phyloP scores from a whole-genome alignment of 805 yeast species.

The Pichia nakasei region DNA sequence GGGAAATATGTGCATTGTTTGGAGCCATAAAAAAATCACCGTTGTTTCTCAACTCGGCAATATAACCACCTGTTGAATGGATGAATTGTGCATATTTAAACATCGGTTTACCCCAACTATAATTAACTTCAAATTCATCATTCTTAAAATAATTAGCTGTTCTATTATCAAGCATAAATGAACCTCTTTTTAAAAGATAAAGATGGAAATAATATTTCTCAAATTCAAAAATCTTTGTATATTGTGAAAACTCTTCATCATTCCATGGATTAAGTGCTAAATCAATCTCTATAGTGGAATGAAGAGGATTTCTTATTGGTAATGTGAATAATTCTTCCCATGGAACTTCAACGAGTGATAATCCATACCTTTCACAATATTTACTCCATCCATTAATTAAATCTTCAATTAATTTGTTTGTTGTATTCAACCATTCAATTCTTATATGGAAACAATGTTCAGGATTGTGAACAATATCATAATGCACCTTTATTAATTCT shows the following conservation, averaged over 20 bases:
- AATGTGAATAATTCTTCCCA: slow-evolving; percentile 78
- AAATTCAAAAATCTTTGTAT: slow-evolving; percentile 32
- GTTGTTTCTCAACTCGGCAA: slow-evolving; percentile 75
- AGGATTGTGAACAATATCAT: slow-evolving; percentile 88
- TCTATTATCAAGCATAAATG: slow-evolving; percentile 74
- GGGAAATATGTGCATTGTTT: slow-evolving; percentile 71
- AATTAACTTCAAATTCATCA: slow-evolving; percentile 52
- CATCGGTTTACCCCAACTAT: slow-evolving; percentile 87
- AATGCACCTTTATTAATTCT: slow-evolving; percentile 75
- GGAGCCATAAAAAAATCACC: slow-evolving; percentile 81
- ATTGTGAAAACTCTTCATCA: slow-evolving; percentile 41
- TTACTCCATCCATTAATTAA: slow-evolving; percentile 69
- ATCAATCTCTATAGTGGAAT: slow-evolving; percentile 65
- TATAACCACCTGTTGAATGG: slow-evolving; percentile 80
- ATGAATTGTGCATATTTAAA: slow-evolving; percentile 84
- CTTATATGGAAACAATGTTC: slow-evolving; percentile 89
- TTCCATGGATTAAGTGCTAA: slow-evolving; percentile 66
- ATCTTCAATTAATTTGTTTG: slow-evolving; percentile 79
- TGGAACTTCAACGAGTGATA: slow-evolving; percentile 78
- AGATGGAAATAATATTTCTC: slow-evolving; percentile 70
- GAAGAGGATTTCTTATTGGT: slow-evolving; percentile 77
- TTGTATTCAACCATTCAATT: slow-evolving; percentile 87
- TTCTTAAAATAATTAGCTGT: slow-evolving; percentile 54
- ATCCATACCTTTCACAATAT: slow-evolving; percentile 76
- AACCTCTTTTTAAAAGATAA: slow-evolving; percentile 57